Evolutionary conservation across 192 early-diverging fungal genomes (phyloP).

Genomic region (Pilaira anomala): DNA sequence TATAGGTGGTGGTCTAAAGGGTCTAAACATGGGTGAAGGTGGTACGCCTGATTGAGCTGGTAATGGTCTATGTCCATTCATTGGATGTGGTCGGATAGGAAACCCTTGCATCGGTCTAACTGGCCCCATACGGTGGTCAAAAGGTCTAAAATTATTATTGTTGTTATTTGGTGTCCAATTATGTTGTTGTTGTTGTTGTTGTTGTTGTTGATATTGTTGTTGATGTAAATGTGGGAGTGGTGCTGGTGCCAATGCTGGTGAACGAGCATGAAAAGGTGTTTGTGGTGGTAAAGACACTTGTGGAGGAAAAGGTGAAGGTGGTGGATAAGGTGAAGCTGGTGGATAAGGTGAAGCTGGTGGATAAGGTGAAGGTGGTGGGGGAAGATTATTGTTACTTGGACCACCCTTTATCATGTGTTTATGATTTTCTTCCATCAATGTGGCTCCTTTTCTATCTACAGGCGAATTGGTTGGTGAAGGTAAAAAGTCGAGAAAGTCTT

Average conservation of each 20-base stretch:
- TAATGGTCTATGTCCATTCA: constrained; percentile 3
- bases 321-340: too few species aligned
- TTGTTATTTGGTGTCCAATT: too few species aligned
- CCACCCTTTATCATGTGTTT: not conserved
- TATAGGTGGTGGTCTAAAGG: too few species aligned
- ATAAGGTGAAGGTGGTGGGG: not conserved
- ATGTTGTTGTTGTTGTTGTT: not conserved
- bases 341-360: too few species aligned
- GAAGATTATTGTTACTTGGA: not conserved
- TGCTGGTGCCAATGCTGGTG: too few species aligned
- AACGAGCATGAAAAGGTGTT: not conserved
- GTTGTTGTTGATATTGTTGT: constrained; percentile 4
- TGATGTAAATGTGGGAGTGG: not conserved
- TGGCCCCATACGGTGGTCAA: not conserved
- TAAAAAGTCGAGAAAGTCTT: constrained; percentile 33
- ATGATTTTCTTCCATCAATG: constrained; percentile 8
- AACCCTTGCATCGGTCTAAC: not conserved
- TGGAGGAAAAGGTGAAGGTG: not conserved
- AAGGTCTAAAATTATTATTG: not conserved
- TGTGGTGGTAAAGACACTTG: not conserved
- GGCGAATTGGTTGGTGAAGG: constrained; percentile 34
- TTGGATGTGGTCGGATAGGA: not conserved
- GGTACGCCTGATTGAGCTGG: constrained; percentile 6
- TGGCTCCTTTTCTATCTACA: not conserved
- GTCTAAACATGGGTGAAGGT: not conserved